Base-by-base conservation (phyloP, 208 protist genomes). In the Phytomonas sp. region DNA sequence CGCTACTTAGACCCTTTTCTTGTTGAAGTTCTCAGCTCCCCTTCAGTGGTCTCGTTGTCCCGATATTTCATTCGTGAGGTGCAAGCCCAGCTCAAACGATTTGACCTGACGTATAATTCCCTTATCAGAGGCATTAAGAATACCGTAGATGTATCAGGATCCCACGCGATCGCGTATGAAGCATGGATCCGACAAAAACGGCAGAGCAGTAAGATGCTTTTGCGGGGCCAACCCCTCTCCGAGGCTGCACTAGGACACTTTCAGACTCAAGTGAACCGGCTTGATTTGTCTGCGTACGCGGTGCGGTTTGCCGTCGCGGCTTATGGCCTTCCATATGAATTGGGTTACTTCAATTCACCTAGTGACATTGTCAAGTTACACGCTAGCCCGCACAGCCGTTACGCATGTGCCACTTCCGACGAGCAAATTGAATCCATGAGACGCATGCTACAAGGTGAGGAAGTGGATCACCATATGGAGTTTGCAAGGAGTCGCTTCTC, bases 241-340 rank as follows among this genome's bases (percentile, higher is more conserved):
- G 19, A 29, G 14, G 31, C 11, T 14, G 10, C 31, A 68, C 19
- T 36, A 19, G 33, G 14, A 68, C 45, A 64, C 6, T 23, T 60
- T 3, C 40, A 45, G 40, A 16, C 36, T 68, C 33, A 70, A 61
- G 62, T 71, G 30, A 63, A 77, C 34, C 71, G 81, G 34, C 33
- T 84, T 62, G 74, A 80, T 36, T 45, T 70, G 12, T 80, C 81
- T 23, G 66, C 77, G 56, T 88, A 92, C 73, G 67, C 79, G 8
- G 75, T 81, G 0, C 89, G 86, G 30, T 94, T 91, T 69, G 89
- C 89, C 2, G 68, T 84, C 16, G 82, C 82, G 5, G 73, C 75
- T 42, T 94, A 94, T 71, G 89, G 84, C 0, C 73, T 92, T 52
- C 84, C 89, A 0, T 94, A 90, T 66, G 89, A 94, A 66, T 74